These are phyloP conservation scores for Metschnikowia drakensbergensis DNA, from an alignment of 805 yeast species.

Conservation along the genomic window DNA sequence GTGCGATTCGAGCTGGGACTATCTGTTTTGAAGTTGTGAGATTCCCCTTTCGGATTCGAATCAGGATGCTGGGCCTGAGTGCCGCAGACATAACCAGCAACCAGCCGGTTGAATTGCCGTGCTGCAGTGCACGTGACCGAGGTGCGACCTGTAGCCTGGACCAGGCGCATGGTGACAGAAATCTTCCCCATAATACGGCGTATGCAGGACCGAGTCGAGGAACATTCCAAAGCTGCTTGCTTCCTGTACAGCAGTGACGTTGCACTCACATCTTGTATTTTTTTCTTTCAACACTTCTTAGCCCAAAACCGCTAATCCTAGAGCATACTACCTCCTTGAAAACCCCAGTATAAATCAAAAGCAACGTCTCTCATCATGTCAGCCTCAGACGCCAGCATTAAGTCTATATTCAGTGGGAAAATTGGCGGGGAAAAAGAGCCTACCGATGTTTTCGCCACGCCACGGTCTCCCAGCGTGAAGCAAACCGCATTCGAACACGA, in stretches of 20 bases:
- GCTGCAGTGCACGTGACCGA: not conserved
- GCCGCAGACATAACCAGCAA: too few relatives aligned
- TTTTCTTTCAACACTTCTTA: not conserved
- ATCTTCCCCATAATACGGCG: not conserved
- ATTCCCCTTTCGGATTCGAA: too few relatives aligned
- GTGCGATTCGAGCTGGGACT: too few relatives aligned
- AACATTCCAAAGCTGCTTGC: conserved; percentile 1
- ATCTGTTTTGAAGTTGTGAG: too few relatives aligned
- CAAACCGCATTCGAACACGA: not conserved
- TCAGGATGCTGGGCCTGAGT: not conserved
- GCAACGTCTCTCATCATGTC: conserved; percentile 24
- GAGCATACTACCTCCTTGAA: too few relatives aligned
- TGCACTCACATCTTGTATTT: not conserved
- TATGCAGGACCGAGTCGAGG: not conserved
- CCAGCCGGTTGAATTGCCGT: not conserved
- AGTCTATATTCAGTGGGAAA: conserved; percentile 36
- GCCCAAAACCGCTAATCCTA: not conserved
- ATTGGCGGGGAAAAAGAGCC: not conserved
- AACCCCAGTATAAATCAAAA: not conserved
- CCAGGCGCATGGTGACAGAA: not conserved
- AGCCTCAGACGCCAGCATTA: conserved; percentile 42
- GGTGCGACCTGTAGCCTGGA: conserved; percentile 1
- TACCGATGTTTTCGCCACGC: not conserved
- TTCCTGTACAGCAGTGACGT: not conserved
- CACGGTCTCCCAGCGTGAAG: not conserved